Conservation (phyloP, 768 basidiomycete species). For the Infundibulicybe gibba region DNA sequence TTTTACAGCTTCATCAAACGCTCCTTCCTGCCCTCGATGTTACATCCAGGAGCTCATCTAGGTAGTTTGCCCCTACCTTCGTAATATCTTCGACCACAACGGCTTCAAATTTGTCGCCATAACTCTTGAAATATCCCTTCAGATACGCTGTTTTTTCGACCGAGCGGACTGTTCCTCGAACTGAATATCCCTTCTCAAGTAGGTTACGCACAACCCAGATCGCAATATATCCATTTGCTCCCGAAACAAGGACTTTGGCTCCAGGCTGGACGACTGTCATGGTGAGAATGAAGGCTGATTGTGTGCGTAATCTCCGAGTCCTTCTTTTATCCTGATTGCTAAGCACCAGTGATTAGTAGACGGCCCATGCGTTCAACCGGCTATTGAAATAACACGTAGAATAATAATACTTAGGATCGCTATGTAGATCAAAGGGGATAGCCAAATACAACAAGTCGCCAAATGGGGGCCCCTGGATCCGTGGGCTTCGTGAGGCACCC, state of each 20-base stretch:
- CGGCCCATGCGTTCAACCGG: too few species aligned
- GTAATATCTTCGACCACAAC: constrained; percentile 71
- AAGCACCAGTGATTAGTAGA: too few species aligned
- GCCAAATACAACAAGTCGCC: too few species aligned
- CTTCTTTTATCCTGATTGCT: too few species aligned
- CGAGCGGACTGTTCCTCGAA: constrained; percentile 67
- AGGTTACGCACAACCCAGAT: constrained; percentile 53
- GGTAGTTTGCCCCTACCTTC: constrained; percentile 15
- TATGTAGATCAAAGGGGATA: too few species aligned
- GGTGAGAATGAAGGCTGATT: neutral
- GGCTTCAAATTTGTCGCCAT: constrained; percentile 58
- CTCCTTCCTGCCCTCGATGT: constrained; percentile 42
- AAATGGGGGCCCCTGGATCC: too few species aligned
- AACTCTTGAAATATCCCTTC: constrained; percentile 45
- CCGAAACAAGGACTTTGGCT: constrained; percentile 45
- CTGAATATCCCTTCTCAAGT: constrained; percentile 58
- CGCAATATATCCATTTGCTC: constrained; percentile 59
- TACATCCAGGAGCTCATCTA: neutral
- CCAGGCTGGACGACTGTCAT: constrained; percentile 28
- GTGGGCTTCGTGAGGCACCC: too few species aligned
- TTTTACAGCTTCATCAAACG: constrained; percentile 78
- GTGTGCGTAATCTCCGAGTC: too few species aligned
- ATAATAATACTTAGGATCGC: too few species aligned
- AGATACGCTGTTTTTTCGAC: constrained; percentile 57
- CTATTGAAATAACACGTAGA: too few species aligned